Base-by-base conservation (phyloP, 148 eudicot genomes). In the Diospyros lotus region DNA sequence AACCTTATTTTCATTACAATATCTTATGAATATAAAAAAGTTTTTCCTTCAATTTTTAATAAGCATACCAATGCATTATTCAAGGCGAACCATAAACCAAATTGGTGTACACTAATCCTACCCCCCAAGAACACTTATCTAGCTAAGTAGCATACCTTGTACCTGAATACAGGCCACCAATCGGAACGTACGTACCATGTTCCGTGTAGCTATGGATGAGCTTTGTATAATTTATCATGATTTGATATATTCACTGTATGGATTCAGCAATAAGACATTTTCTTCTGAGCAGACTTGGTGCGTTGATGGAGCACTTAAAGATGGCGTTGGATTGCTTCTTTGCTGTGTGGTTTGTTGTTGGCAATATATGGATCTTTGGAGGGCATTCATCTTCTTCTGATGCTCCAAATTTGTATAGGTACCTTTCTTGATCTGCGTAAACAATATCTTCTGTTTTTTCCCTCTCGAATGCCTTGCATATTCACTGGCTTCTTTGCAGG, bases 311-410 rank as follows among this genome's bases (percentile, higher is more conserved):
- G 77, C 90, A 90, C 71, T 81, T 85, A 59, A 90, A 90, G 84
- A 85, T 90, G 95, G 90, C 88, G 4, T 82, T 90, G 80, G 92
- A 90, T 85, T 88, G 95, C 82, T 90, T 90, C 85, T 90, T 85
- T 85, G 95, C 92, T 44, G 87, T 90, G 70, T 90, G 95, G 95
- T 90, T 90, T 76, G 92, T 90, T 28, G 92, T 88, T 75, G 95
- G 95, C 40, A 90, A 87, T 73, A 84, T 90, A 51, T 90, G 95
- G 95, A 87, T 90, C 58, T 88, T 90, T 80, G 90, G 95, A 52
- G 95, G 95, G 46, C 87, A 84, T 73, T 85, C 95, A 42, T 87
- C 95, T 64, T 85, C 87, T 56, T 73, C 89, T 54, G 92, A 86
- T 82, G 92, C 95, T 78, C 95, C 95, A 66, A 88, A 87, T 84